Evolutionary conservation across 2,329 filamentous ascomycete species (phyloP).

Genomic region (Diaporthe ilicicola): DNA sequence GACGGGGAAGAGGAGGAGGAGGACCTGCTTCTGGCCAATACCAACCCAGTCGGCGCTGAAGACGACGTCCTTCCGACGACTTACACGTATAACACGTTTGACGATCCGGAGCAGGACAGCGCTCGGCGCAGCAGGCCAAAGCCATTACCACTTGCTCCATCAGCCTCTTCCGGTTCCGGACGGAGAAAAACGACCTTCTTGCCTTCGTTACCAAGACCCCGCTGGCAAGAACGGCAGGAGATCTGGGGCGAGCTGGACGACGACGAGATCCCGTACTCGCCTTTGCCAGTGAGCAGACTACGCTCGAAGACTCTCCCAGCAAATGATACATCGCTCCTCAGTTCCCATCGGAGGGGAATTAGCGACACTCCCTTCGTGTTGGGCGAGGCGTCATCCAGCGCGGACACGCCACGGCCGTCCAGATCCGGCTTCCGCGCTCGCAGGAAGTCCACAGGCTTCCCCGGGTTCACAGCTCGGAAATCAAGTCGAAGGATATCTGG

Average conservation of each 20-base stretch:
- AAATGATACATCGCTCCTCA: constrained; percentile 47
- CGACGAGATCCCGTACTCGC: constrained; percentile 59
- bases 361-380: constrained; percentile 39
- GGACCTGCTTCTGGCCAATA: constrained; percentile 60
- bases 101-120: constrained; percentile 43
- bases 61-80: constrained; percentile 46
- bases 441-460: constrained; percentile 69
- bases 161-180: constrained; percentile 2
- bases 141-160: constrained; percentile 12
- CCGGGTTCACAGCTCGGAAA: constrained; percentile 65
- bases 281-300: constrained; percentile 45
- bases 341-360: constrained; percentile 42
- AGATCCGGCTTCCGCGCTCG: constrained; percentile 49
- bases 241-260: constrained; percentile 93
- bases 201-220: constrained; percentile 41
- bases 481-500: constrained; percentile 48
- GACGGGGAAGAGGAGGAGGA: constrained; percentile 70
- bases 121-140: constrained; percentile 39
- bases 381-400: constrained; percentile 3
- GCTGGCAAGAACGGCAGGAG: constrained; percentile 75
- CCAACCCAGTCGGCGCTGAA: constrained; percentile 51
- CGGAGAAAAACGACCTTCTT: constrained; percentile 25
- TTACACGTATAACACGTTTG: constrained; percentile 58
- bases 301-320: constrained; percentile 60
- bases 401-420: constrained; percentile 22